Base-by-base conservation (phyloP, 2,329 filamentous ascomycete genomes). In the Trichoderma polysporum region DNA sequence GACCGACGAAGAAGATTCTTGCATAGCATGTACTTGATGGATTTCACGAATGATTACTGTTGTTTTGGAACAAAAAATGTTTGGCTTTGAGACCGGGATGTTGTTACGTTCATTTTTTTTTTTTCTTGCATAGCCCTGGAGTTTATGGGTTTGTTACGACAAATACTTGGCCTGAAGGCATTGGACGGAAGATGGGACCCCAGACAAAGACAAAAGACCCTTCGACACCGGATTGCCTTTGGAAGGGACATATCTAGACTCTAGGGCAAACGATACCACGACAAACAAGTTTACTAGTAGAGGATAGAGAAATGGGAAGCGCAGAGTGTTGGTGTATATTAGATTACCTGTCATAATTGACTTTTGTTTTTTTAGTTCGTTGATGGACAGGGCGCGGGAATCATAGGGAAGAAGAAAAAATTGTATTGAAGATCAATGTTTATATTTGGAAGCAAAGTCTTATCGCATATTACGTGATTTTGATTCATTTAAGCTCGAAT, bases 121-220 rank as follows among this genome's bases (percentile, higher is more conserved):
- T 63, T 62, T 68, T 50, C 49, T 41, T 57, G 71, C 71, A 72
- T 72, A 72, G 70, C 71, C 70, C 67, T 68, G 70, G 70, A 70
- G 70, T 71, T 62, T 19, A 50, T 66, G 53, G 22, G 31, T 50
- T 47, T 58, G 53, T 61, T 66, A 58, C 29, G 53, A 54, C 33
- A 49, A 45, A 64, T 45, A 33, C 27, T 41, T 64, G 33, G 50
- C 37, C 49, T 61, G 58, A 57, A 22, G 63, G 63, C 39, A 66
- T 49, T 56, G 37, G 35, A 39, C 17, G 25, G 54, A 65, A 49
- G 37, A 45, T 45, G 54, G 37, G 50, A 45, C 22, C 22, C 12
- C 13, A 8, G 19, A 45, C 41, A 45, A 53, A 4, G 50, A 33
- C 50, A 53, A 31, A 13, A 27, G 2, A n/a, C 37, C 25, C 50